Base-by-base conservation (phyloP, 805 yeast genomes). In the Spathaspora sp. region DNA sequence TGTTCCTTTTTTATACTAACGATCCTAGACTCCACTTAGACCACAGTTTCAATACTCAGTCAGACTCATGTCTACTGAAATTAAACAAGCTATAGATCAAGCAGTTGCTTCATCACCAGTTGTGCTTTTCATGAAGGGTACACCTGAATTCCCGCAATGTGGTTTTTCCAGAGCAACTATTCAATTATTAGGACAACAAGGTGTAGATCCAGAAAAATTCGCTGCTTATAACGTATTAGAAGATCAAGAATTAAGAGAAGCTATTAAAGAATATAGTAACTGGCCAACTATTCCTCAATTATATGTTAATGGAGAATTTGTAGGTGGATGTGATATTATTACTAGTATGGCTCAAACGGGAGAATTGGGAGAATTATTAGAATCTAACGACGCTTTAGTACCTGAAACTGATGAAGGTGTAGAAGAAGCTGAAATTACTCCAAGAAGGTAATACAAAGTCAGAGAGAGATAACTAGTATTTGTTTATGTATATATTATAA, bases 251-350 rank as follows among this genome's bases (percentile, higher is more conserved):
- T 80, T 94, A 56, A 87, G 99, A 72, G 85, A 89, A 46, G 99
- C 98, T 31, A 90, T 94, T 63, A 94, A 94, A 73, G 99, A 94
- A 67, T 94, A 82, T 70, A 84, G 93, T 59, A 86, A 88, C 57
- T 94, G 99, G 99, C 99, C 99, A 51, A 94, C 99, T 0, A 91
- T 94, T 53, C 99, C 99, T 14, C 99, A 94, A 70, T 79, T 94
- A 44, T 94, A 92, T 65, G 90, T 94, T 12, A 81, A 86, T 59
- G 85, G 86, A 58, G 99, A 94, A 66, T 94, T 94, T 65, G 80
- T 94, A 49, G 99, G 99, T 44, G 99, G 99, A 4, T 94, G 97
- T 72, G 99, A 94, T 70, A 92, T 94, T 56, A 78, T 94, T 49
- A 89, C 87, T 65, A 83, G 88, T 51, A 92, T 94, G 98, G 89